Evolutionary conservation across 73 alveolate species (phyloP).

Genomic region (Paramecium sonneborni): DNA sequence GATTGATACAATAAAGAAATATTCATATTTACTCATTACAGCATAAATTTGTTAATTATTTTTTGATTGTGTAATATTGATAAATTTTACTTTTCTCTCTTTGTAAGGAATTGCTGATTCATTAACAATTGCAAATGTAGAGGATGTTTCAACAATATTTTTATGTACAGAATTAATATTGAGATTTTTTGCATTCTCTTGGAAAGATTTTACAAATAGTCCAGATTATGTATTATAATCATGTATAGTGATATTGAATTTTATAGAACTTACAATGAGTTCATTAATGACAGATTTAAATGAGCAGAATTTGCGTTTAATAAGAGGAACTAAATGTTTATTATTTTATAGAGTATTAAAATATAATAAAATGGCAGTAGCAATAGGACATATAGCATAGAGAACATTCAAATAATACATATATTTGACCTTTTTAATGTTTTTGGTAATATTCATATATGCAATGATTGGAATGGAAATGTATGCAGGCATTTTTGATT

Average conservation of each 20-base stretch:
- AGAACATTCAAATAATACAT: conserved; percentile 45
- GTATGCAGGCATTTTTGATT: conserved; percentile 1
- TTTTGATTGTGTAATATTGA: not conserved
- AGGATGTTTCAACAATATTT: conserved; percentile 1
- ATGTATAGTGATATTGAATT: not conserved
- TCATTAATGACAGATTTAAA: not conserved
- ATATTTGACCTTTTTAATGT: not conserved
- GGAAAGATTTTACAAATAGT: not conserved
- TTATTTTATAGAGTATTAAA: conserved; percentile 24
- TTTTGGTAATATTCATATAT: not conserved
- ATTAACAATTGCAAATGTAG: not conserved
- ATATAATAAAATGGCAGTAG: conserved; percentile 33
- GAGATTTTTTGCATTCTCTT: not conserved
- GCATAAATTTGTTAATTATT: not conserved
- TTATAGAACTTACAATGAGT: conserved; percentile 17
- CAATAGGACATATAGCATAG: conserved; percentile 33
- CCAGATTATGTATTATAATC: not conserved
- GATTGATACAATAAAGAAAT: not conserved
- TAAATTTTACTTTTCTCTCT: not conserved
- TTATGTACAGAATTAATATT: not conserved
- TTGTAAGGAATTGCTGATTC: not conserved
- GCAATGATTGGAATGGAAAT: conserved; percentile 45
- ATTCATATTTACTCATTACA: not conserved
- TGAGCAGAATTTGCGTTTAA: not conserved
- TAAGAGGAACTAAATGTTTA: conserved; percentile 40